A percentile compares a stretch with the other conserved stretches of the same genome.
phyloP scores from a whole-genome alignment of 768 basidiomycete species.

The Macrolepiota albuminosa region DNA sequence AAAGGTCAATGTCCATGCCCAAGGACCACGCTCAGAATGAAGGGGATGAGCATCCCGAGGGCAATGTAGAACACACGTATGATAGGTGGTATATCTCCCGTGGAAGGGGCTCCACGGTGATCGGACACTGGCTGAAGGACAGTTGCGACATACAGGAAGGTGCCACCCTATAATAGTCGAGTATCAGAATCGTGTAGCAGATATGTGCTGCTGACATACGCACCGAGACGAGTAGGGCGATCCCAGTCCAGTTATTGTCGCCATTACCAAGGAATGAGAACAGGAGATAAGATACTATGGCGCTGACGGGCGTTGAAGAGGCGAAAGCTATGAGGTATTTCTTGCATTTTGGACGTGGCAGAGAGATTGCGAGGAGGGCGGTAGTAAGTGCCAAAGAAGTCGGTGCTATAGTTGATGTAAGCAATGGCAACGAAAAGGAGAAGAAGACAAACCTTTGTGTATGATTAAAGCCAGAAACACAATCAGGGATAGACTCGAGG shows the following conservation, averaged over 20 bases:
- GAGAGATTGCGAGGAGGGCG: conserved; percentile 72
- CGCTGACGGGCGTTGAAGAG: conserved; percentile 78
- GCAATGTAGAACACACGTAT: conserved; percentile 51
- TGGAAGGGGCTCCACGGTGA: conserved; percentile 26
- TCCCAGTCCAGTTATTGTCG: conserved; percentile 58
- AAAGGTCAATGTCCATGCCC: conserved; percentile 53
- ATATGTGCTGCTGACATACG: conserved; percentile 20
- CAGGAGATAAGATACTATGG: conserved; percentile 69
- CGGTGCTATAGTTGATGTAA: conserved; percentile 53
- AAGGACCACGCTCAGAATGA: conserved; percentile 51
- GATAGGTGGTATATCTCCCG: conserved; percentile 39
- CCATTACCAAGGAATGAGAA: conserved; percentile 51
- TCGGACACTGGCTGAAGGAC: conserved; percentile 75
- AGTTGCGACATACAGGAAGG: conserved; percentile 92
- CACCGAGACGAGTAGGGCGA: conserved; percentile 82
- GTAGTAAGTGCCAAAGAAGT: conserved; percentile 88
- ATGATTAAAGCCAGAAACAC: conserved; percentile 89
- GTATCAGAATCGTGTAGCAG: not conserved
- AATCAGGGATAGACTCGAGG: conserved; percentile 61
- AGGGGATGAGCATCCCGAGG: conserved; percentile 69
- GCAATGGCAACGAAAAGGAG: not conserved
- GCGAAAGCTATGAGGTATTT: conserved; percentile 76
- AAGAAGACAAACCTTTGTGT: conserved; percentile 65
- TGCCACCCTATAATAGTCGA: conserved; percentile 61
- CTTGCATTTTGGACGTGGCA: conserved; percentile 64